A percentile compares a stretch with the other conserved stretches of the same genome.
Conservation (phyloP, 495 filamentous ascomycete genomes). For the Penicillium samsonianum region DNA sequence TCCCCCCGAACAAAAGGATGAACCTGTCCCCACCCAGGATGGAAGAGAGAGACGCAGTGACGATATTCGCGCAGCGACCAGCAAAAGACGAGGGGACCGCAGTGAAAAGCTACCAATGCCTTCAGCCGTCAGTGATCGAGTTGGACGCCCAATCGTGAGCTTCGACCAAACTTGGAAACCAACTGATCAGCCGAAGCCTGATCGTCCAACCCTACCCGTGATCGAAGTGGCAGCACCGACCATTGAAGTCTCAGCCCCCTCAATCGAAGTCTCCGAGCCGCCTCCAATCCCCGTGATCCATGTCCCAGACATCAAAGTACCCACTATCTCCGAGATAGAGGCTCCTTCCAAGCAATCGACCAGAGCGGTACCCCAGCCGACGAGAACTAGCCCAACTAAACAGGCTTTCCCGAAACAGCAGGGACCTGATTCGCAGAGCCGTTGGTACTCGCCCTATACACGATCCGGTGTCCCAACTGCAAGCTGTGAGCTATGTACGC, state of each 20-base stretch:
- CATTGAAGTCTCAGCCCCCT: conserved; percentile 30
- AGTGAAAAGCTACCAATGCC: conserved; percentile 83
- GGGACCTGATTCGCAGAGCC: conserved; percentile 29
- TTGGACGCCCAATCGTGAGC: conserved; percentile 89
- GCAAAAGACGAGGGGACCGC: conserved; percentile 79
- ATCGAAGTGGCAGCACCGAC: conserved; percentile 35
- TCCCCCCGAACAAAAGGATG: conserved; percentile 17
- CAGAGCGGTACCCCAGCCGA: conserved; percentile 30
- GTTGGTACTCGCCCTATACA: conserved; percentile 43
- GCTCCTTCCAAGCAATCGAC: conserved; percentile 11
- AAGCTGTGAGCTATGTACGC: conserved; percentile 78
- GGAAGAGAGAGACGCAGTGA: conserved; percentile 80
- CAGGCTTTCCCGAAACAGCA: conserved; percentile 27
- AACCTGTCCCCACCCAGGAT: conserved; percentile 57
- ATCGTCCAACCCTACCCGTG: conserved; percentile 40
- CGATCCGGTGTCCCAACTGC: conserved; percentile 67
- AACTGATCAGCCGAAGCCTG: conserved; percentile 32
- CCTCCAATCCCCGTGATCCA: conserved; percentile 63
- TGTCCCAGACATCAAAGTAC: conserved; percentile 53
- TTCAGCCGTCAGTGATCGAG: conserved; percentile 79
- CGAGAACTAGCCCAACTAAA: conserved; percentile 18
- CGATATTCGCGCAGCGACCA: conserved; percentile 88
- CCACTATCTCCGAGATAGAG: conserved; percentile 42
- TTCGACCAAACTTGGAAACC: conserved; percentile 83
- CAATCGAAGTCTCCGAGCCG: conserved; percentile 51